Evolutionary conservation across 306 rosid genomes (phyloP).

Genomic region (Cyamopsis tetragonoloba): DNA sequence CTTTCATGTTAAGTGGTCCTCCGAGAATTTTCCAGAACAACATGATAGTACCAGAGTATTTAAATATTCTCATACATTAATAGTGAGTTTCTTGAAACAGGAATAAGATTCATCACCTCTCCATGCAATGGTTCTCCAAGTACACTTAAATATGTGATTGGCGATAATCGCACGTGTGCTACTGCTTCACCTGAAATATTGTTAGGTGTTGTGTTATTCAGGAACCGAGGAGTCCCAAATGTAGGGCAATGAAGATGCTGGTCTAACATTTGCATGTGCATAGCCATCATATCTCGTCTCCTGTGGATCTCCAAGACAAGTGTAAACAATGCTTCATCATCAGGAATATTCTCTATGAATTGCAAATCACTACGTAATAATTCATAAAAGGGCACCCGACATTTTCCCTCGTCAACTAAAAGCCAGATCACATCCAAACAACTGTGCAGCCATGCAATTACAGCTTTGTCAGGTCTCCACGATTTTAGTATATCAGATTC

Average conservation of each 20-base stretch:
- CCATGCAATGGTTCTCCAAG: slow-evolving; percentile 97
- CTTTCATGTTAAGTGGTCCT: background rate
- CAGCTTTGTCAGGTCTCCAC: slow-evolving; percentile 81
- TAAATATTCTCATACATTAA: slow-evolving; percentile 11
- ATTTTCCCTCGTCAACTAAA: slow-evolving; percentile 86
- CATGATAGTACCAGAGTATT: background rate
- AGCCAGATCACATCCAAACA: slow-evolving; percentile 99
- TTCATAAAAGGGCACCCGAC: slow-evolving; percentile 95
- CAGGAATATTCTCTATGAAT: slow-evolving; percentile 89
- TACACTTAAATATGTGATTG: slow-evolving; percentile 91
- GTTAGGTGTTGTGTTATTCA: slow-evolving; percentile 62
- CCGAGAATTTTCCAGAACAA: background rate
- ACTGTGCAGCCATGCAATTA: slow-evolving; percentile 92
- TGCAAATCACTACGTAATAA: slow-evolving; percentile 89
- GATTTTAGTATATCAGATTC: slow-evolving; percentile 57
- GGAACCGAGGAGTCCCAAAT: slow-evolving; percentile 82
- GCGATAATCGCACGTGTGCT: slow-evolving; percentile 67
- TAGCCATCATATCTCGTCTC: slow-evolving; percentile 98
- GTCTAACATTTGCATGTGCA: slow-evolving; percentile 99
- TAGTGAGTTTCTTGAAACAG: slow-evolving; percentile 26
- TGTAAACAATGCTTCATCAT: slow-evolving; percentile 88
- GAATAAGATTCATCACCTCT: slow-evolving; percentile 62
- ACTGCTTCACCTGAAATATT: slow-evolving; percentile 62
- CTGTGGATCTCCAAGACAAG: slow-evolving; percentile 93
- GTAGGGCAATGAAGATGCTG: slow-evolving; percentile 99